Evolutionary conservation across 108 stramenopile genomes (phyloP).

Genomic region (Stephanodiscus triporus): DNA sequence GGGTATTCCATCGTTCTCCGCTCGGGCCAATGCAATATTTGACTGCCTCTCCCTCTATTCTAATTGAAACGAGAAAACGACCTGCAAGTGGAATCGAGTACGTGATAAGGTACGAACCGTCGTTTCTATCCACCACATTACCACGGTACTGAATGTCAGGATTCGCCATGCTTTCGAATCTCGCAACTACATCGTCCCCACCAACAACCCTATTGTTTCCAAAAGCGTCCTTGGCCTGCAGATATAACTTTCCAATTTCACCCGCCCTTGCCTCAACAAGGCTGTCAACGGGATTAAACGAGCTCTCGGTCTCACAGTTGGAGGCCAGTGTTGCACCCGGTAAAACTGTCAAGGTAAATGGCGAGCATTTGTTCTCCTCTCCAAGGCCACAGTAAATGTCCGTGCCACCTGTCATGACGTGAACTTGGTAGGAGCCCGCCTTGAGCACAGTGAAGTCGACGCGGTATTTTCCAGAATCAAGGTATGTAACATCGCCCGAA

Average conservation of each 20-base stretch:
- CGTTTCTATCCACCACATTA: constrained; percentile 57
- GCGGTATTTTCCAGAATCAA: constrained; percentile 67
- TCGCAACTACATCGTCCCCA: constrained; percentile 65
- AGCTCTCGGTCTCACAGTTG: constrained; percentile 60
- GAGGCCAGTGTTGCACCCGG: constrained; percentile 68
- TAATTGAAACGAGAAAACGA: constrained; percentile 63
- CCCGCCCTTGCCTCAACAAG: constrained; percentile 77
- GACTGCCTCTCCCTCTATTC: constrained; percentile 56
- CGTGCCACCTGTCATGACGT: constrained; percentile 74
- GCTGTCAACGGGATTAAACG: constrained; percentile 54
- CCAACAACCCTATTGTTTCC: constrained; percentile 71
- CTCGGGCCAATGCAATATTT: constrained; percentile 48
- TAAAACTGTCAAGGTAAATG: constrained; percentile 64
- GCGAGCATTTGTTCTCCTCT: constrained; percentile 75
- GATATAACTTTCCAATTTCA: constrained; percentile 59
- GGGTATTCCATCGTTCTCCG: constrained; percentile 41
- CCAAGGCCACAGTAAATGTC: constrained; percentile 85
- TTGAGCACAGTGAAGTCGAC: constrained; percentile 71
- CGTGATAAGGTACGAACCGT: constrained; percentile 72
- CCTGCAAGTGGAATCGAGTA: constrained; percentile 82
- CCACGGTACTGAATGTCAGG: constrained; percentile 53
- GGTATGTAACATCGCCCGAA: constrained; percentile 57
- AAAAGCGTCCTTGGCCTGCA: constrained; percentile 85
- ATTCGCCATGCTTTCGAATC: constrained; percentile 27
- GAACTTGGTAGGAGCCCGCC: constrained; percentile 71